A percentile compares a stretch with the other conserved stretches of the same genome.
phyloP scores from a whole-genome alignment of 768 basidiomycete genomes.

The Mycena leptocephala region DNA sequence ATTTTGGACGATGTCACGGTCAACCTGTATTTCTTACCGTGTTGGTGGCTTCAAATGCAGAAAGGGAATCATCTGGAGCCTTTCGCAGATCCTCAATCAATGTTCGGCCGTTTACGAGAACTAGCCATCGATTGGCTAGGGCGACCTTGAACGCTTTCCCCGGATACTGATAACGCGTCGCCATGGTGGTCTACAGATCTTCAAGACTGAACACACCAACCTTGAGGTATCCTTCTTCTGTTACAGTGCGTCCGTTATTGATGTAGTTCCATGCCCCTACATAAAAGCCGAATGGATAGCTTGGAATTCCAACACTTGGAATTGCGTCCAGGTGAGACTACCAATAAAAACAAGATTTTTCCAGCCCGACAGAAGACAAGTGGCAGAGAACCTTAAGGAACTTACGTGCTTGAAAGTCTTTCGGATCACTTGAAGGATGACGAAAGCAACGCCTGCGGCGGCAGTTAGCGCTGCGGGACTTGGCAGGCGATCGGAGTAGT shows the following conservation, averaged over 20 bases:
- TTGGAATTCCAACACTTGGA: slow-evolving; percentile 25
- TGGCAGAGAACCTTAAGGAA: background rate
- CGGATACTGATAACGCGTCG: background rate
- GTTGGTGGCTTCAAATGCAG: slow-evolving; percentile 44
- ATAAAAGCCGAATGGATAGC: slow-evolving; percentile 26
- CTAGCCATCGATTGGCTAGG: slow-evolving; percentile 51
- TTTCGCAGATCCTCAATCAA: slow-evolving; percentile 59
- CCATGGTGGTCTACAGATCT: background rate
- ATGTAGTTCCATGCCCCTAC: slow-evolving; percentile 20
- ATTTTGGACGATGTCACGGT: background rate
- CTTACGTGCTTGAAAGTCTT: background rate
- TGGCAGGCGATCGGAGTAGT: background rate
- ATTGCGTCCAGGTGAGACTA: slow-evolving; percentile 17
- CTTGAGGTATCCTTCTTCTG: slow-evolving; percentile 17
- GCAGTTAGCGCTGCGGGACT: background rate
- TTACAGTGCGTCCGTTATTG: slow-evolving; percentile 21
- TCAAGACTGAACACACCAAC: background rate
- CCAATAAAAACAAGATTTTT: background rate
- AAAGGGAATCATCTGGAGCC: slow-evolving; percentile 56
- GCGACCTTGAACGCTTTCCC: slow-evolving; percentile 31
- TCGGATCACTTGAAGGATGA: background rate
- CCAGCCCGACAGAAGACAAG: too few relatives aligned
- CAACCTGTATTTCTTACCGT: slow-evolving; percentile 48
- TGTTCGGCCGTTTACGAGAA: slow-evolving; percentile 50
- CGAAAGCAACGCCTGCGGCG: background rate